Conservation (phyloP, 306 rosid species). For the Lathyrus aphaca region DNA sequence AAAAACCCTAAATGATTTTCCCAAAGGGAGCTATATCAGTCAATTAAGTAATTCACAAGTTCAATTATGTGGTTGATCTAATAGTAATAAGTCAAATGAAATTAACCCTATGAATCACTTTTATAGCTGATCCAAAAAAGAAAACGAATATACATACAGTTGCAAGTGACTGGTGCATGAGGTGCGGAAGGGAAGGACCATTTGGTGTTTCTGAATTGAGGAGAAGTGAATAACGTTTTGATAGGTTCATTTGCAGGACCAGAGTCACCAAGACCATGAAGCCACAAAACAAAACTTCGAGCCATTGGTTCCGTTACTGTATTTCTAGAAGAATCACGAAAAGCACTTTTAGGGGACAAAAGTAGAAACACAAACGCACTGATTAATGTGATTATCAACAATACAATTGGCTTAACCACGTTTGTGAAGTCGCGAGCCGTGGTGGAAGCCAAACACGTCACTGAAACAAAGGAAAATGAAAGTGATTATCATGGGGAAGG, state of each 20-base stretch:
- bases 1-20: neutral
- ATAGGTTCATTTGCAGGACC: constrained; percentile 95
- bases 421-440: neutral
- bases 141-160: constrained; percentile 44
- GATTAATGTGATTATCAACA: constrained; percentile 23
- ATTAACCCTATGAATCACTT: neutral
- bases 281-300: constrained; percentile 84
- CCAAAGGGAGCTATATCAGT: neutral
- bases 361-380: constrained; percentile 1
- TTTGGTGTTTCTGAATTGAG: constrained; percentile 59
- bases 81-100: neutral
- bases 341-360: neutral
- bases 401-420: neutral
- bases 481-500: neutral
- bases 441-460: neutral
- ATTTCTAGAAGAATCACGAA: neutral
- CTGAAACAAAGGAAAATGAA: neutral
- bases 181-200: constrained; percentile 97
- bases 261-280: constrained; percentile 87
- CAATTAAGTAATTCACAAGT: neutral
- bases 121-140: neutral
- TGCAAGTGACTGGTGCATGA: constrained; percentile 77
- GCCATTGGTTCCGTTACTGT: constrained; percentile 36
- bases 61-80: neutral
- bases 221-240: constrained; percentile 74